These are phyloP conservation scores for Passalora sequoiae DNA, from an alignment of 2,329 filamentous ascomycete species.

Conservation along the genomic window DNA sequence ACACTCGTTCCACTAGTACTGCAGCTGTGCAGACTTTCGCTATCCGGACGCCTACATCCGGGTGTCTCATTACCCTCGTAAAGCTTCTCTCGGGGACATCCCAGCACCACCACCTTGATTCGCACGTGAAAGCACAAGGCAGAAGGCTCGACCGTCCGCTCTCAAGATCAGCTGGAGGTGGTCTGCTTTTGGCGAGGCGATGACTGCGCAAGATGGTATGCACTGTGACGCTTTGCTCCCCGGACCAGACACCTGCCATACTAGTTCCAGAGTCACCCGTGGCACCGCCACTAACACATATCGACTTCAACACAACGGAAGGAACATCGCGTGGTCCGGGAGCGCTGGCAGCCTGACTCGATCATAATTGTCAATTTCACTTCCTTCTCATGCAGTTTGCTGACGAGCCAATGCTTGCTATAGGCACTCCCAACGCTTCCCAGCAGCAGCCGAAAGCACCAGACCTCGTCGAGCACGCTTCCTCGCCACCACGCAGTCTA, in stretches of 20 bases:
- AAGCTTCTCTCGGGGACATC: not conserved
- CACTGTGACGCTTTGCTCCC: constrained; percentile 1
- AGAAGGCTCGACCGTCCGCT: not conserved
- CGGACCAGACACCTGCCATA: constrained; percentile 60
- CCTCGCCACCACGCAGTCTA: constrained; percentile 2
- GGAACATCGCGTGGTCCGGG: not conserved
- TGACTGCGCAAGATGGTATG: constrained; percentile 16
- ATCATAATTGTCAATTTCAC: not conserved
- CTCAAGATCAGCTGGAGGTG: not conserved
- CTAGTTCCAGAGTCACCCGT: not conserved
- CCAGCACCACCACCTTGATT: not conserved
- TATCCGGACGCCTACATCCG: not conserved
- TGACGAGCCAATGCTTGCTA: constrained; percentile 13
- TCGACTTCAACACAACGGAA: no score
- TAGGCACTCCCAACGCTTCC: constrained; percentile 7
- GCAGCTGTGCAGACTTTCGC: not conserved
- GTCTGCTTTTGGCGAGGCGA: constrained; percentile 7
- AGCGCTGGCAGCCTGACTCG: no score
- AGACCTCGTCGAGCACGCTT: not conserved
- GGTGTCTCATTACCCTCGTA: not conserved
- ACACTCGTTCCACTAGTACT: no score
- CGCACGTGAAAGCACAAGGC: constrained; percentile 9
- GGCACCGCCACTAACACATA: not conserved
- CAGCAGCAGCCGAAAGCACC: not conserved
- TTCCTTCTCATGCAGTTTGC: not conserved